These are phyloP conservation scores for Podospora pseudopauciseta DNA, from an alignment of 495 filamentous ascomycete species.

Conservation along the genomic window DNA sequence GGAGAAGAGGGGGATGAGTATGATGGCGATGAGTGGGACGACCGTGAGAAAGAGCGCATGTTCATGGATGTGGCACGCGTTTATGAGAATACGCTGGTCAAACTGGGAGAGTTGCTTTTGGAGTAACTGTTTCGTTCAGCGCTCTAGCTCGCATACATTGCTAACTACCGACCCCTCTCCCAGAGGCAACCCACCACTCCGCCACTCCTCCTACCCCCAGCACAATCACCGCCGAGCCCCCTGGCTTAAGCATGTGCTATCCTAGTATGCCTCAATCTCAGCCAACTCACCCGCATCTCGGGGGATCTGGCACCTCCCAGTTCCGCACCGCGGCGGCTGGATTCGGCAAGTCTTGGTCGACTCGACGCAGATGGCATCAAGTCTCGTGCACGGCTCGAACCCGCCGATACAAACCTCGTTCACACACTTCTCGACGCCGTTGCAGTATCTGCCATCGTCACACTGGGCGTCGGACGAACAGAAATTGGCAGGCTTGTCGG, in stretches of 20 bases:
- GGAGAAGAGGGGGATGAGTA: conserved; percentile 23
- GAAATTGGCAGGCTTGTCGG: conserved; percentile 17
- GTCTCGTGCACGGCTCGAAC: not conserved
- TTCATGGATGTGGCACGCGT: conserved; percentile 68
- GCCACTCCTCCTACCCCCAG: not conserved
- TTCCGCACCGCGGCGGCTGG: not conserved
- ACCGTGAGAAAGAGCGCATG: conserved; percentile 41
- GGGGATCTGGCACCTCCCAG: not conserved
- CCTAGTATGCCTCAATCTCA: not conserved
- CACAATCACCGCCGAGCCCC: not conserved
- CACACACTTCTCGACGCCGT: conserved; percentile 19
- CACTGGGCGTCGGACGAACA: conserved; percentile 17
- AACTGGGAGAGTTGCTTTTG: conserved; percentile 58
- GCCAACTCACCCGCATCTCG: not conserved
- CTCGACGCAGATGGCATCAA: conserved; percentile 14
- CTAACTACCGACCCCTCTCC: not conserved
- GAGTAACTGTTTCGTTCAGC: not conserved
- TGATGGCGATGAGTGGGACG: conserved; percentile 17
- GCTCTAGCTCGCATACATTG: not conserved
- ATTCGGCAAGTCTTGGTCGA: conserved; percentile 9
- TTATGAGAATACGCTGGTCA: conserved; percentile 72
- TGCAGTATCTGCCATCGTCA: conserved; percentile 14
- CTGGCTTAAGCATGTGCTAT: not conserved
- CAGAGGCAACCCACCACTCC: not conserved
- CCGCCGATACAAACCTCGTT: conserved; percentile 15